These are phyloP conservation scores for Excoecaria agallocha DNA, from an alignment of 345 rosid genomes.

Conservation along the genomic window DNA sequence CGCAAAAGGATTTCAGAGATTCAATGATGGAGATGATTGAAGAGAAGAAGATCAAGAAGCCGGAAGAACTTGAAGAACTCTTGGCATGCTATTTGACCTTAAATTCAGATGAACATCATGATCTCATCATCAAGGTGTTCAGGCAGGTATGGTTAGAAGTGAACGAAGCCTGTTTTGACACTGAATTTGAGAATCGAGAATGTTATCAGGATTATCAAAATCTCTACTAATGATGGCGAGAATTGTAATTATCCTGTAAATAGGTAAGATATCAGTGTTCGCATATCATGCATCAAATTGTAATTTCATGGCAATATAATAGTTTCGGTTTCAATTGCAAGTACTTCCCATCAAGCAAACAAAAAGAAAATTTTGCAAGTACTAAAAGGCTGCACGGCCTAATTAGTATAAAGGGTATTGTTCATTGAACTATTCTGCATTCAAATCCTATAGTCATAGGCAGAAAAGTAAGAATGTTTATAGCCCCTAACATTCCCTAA, in stretches of 20 bases:
- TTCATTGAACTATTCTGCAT: background rate
- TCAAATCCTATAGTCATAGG: background rate
- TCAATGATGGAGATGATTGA: slow-evolving; percentile 89
- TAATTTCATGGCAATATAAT: background rate
- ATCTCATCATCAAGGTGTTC: slow-evolving; percentile 84
- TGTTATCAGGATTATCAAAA: slow-evolving; percentile 10
- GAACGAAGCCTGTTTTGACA: slow-evolving; percentile 31
- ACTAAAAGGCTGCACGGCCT: background rate
- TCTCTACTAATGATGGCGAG: background rate
- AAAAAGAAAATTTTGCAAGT: background rate
- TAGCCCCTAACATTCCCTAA: background rate
- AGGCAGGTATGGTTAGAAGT: slow-evolving; percentile 68
- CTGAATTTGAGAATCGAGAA: slow-evolving; percentile 26
- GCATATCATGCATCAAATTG: slow-evolving; percentile 9
- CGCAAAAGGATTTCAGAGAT: slow-evolving; percentile 74
- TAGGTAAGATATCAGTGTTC: background rate
- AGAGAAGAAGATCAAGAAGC: slow-evolving; percentile 52
- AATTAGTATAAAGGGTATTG: background rate
- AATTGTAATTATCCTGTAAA: slow-evolving; percentile 21
- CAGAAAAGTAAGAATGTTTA: background rate
- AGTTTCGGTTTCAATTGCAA: slow-evolving; percentile 3
- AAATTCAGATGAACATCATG: slow-evolving; percentile 66
- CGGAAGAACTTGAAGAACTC: slow-evolving; percentile 79
- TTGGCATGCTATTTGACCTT: slow-evolving; percentile 78
- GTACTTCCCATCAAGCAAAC: background rate